Evolutionary conservation across 2,329 filamentous ascomycete genomes (phyloP).

Genomic region (Beauveria varroae): DNA sequence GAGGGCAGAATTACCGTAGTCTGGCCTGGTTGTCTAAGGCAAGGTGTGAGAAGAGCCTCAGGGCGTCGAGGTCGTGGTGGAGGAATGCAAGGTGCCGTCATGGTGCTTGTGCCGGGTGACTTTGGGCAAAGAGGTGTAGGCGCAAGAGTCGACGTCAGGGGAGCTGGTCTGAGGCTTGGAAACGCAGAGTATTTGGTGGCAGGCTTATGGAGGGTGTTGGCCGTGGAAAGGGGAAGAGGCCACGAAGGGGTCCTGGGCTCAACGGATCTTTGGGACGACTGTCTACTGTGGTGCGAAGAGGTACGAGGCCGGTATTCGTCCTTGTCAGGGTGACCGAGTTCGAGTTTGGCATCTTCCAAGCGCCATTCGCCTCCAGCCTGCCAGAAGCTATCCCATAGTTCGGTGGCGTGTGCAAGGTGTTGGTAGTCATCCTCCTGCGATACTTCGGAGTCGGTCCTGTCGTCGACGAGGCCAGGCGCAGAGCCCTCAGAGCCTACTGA

Average conservation of each 20-base stretch:
- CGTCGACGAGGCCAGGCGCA: conserved; percentile 42
- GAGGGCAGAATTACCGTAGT: neutral
- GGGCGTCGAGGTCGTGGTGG: conserved; percentile 24
- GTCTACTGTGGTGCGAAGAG: conserved; percentile 19
- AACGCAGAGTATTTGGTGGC: conserved; percentile 34
- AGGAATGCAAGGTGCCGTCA: conserved; percentile 1
- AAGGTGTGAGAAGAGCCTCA: conserved; percentile 19
- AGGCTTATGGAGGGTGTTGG: conserved; percentile 17
- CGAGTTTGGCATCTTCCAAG: conserved; percentile 8
- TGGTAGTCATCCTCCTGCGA: conserved; percentile 45
- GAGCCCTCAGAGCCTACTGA: conserved; percentile 41
- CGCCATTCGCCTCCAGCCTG: conserved; percentile 14
- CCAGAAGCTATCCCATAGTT: conserved; percentile 49
- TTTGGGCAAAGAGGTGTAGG: neutral
- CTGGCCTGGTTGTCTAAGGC: conserved; percentile 12
- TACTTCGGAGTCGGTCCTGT: conserved; percentile 42
- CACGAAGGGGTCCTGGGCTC: conserved; percentile 20
- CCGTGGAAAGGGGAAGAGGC: conserved; percentile 19
- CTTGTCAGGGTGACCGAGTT: conserved; percentile 14
- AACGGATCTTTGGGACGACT: conserved; percentile 17
- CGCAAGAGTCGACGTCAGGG: neutral
- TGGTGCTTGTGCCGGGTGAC: neutral
- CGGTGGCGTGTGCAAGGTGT: conserved; percentile 35
- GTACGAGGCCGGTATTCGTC: conserved; percentile 25
- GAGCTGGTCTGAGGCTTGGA: conserved; percentile 21